These are phyloP conservation scores for Coniochaeta prunicola DNA, from an alignment of 2,329 filamentous ascomycete species.

Conservation along the genomic window DNA sequence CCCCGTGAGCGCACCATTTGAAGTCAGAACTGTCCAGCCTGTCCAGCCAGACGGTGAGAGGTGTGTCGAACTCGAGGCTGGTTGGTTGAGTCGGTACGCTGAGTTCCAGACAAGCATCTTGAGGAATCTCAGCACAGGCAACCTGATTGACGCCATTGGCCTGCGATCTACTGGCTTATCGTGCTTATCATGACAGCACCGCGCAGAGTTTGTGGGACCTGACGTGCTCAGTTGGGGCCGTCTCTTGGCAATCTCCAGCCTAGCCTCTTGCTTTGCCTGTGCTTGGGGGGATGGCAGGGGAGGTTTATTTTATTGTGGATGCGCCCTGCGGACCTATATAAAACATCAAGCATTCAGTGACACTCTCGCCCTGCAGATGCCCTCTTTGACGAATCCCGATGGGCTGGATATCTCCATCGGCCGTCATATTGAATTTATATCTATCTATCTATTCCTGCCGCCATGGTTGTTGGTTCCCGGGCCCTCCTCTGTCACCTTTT, in stretches of 20 bases:
- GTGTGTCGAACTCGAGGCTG: background rate
- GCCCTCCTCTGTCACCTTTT: background rate
- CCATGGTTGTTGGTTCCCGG: background rate
- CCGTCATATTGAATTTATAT: slow-evolving; percentile 3
- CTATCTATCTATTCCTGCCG: slow-evolving; percentile 2
- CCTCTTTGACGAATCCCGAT: background rate
- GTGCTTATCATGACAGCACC: background rate
- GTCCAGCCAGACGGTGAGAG: background rate
- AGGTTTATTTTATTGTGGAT: background rate
- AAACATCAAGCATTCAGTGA: background rate
- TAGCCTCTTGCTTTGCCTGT: background rate
- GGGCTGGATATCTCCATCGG: slow-evolving; percentile 2
- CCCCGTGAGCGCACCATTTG: background rate
- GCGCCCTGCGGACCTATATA: background rate
- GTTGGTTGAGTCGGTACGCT: background rate
- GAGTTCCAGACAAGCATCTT: background rate
- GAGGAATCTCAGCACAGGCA: background rate
- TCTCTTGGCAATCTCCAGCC: background rate
- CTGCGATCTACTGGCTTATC: slow-evolving; percentile 8
- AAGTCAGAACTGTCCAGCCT: background rate
- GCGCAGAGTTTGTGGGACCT: background rate
- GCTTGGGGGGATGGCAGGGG: too few species aligned
- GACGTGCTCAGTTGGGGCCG: slow-evolving; percentile 1
- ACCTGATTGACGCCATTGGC: slow-evolving; percentile 8
- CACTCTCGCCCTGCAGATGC: background rate